Base-by-base conservation (phyloP, 163 green algal genomes). In the Chloromonas sp. region DNA sequence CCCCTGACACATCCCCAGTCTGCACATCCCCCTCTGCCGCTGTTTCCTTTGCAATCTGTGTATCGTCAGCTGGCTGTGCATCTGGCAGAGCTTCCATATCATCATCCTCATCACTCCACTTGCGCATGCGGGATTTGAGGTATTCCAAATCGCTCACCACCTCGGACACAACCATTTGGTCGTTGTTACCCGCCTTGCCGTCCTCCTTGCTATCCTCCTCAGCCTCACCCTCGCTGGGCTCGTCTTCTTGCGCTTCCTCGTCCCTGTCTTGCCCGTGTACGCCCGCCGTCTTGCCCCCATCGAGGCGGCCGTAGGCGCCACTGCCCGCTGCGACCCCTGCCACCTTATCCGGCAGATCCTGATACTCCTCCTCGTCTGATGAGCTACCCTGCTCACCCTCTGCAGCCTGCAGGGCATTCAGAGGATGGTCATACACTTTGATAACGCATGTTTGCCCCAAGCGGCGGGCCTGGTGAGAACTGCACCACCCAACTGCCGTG, bases 141-240 rank as follows among this genome's bases (percentile, higher is more conserved):
- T 99, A 99, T 8, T 98, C 96, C 84, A 98, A 82, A 79, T 98
- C 94, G n/a, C 94, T 96, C 57, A 98, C 86, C 0, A 82, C 91
- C 36, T 91, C 90, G 61, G 96, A 90, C 0, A 91, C 76, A 3
- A 96, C 92, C 60, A 85, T 85, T 8, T 15, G 85, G 81, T 95
- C 85, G 66, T 91, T 87, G 79, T 58, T 71, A 59, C 79, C 88
- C 81, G 13, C 81, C 60, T 84, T 83, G 36, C 79, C 82, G 0
- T 83, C 87, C 2, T 84, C 88, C 8, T 87, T 84, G 70, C 86
- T 85, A 57, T 85, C 77, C 60, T 87, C 81, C 13, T 85, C 82
- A 81, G 61, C 80, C 66, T 87, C 81, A 76, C 71, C 79, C 3
- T 85, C 71, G 36, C 82, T 71, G 81, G 36, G 36, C 66, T 5